Conservation (phyloP, 345 rosid genomes). For the Kernera saxatilis region DNA sequence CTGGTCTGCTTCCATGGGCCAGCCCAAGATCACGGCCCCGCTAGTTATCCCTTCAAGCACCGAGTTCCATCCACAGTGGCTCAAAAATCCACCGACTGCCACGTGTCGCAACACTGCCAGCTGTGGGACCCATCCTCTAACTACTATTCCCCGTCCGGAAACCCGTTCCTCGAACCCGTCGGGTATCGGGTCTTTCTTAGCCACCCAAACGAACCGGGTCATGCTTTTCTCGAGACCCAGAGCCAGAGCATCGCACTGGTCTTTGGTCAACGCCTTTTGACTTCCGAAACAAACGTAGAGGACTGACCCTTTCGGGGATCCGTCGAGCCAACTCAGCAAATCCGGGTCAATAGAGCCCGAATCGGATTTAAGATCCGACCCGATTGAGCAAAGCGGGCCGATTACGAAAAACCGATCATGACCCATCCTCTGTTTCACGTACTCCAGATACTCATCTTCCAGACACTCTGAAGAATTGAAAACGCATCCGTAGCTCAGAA, state of each 20-base stretch:
- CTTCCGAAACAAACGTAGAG: constrained; percentile 69
- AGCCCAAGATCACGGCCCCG: constrained; percentile 45
- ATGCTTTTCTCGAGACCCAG: constrained; percentile 48
- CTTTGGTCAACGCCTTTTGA: constrained; percentile 36
- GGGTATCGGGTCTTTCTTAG: constrained; percentile 41
- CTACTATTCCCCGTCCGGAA: constrained; percentile 38
- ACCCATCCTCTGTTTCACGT: constrained; percentile 33
- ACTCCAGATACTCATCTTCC: constrained; percentile 38
- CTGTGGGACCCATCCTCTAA: constrained; percentile 62
- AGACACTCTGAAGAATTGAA: constrained; percentile 41
- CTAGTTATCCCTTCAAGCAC: constrained; percentile 48
- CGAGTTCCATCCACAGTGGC: constrained; percentile 87
- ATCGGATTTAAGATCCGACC: constrained; percentile 9
- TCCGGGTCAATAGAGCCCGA: background rate
- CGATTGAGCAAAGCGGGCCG: constrained; percentile 49
- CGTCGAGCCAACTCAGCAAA: constrained; percentile 44
- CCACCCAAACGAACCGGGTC: constrained; percentile 57
- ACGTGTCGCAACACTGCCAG: constrained; percentile 42
- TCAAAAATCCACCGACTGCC: constrained; percentile 55
- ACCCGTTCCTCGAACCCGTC: constrained; percentile 51
- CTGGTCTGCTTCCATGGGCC: constrained; percentile 85
- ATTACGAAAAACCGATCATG: constrained; percentile 42
- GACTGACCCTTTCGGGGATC: constrained; percentile 46
- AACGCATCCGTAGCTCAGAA: constrained; percentile 37
- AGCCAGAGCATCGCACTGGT: constrained; percentile 47